A percentile compares a stretch with the other conserved stretches of the same genome.
Conservation (phyloP, 78 protist species). For the Emiliania huxleyi region DNA sequence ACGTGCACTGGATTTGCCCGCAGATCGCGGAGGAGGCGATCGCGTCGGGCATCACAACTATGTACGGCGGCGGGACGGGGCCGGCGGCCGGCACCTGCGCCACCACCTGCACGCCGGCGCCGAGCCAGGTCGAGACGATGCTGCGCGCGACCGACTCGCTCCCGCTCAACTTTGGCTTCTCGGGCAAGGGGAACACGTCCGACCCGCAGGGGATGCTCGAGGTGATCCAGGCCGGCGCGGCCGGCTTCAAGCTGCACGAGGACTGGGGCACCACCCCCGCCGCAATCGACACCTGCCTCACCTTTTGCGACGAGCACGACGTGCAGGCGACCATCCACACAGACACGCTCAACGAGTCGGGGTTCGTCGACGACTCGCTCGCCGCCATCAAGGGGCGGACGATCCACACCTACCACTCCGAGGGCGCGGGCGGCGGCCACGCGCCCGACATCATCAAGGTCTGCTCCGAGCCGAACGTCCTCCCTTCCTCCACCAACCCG, state of each 20-base stretch:
- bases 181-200: slow-evolving; percentile 46
- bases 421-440: slow-evolving; percentile 63
- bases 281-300: slow-evolving; percentile 45
- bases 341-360: slow-evolving; percentile 58
- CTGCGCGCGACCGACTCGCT: slow-evolving; percentile 46
- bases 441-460: slow-evolving; percentile 60
- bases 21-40: slow-evolving; percentile 32
- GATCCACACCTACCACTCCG: slow-evolving; percentile 61
- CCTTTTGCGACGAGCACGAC: slow-evolving; percentile 47
- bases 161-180: slow-evolving; percentile 55
- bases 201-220: slow-evolving; percentile 23
- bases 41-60: slow-evolving; percentile 12
- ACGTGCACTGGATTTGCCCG: slow-evolving; percentile 58
- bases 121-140: slow-evolving; percentile 40
- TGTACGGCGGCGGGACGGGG: slow-evolving; percentile 44
- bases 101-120: slow-evolving; percentile 46
- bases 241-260: slow-evolving; percentile 56
- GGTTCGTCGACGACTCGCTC: slow-evolving; percentile 47
- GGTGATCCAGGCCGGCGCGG: slow-evolving; percentile 22
- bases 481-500: slow-evolving; percentile 55
- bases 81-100: slow-evolving; percentile 39
- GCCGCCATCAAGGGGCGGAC: slow-evolving; percentile 52
- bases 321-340: slow-evolving; percentile 53
- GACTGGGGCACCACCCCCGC: slow-evolving; percentile 55
- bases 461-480: slow-evolving; percentile 24